Conservation (phyloP, 148 eudicot genomes). For the Rhododendron henanense region DNA sequence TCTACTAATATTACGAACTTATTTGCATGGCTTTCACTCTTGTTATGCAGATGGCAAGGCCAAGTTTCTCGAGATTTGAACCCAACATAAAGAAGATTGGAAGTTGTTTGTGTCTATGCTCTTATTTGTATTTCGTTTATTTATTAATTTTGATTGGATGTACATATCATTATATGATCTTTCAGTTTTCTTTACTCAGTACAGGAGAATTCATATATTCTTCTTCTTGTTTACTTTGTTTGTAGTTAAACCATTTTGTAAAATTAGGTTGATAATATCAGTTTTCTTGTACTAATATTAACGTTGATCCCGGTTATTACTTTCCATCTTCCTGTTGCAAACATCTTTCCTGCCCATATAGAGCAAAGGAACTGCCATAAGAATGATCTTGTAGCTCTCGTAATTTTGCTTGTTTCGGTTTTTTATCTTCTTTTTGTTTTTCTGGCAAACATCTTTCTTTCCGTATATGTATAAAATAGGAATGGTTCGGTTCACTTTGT, state of each 20-base stretch:
- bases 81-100: constrained; percentile 28
- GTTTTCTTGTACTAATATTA: constrained; percentile 4
- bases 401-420: neutral
- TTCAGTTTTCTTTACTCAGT: neutral
- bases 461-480: neutral
- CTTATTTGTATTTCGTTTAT: constrained; percentile 22
- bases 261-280: constrained; percentile 3
- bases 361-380: neutral
- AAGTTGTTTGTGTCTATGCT: constrained; percentile 18
- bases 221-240: neutral
- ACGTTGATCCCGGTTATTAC: neutral
- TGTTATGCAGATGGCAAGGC: constrained; percentile 88
- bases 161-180: constrained; percentile 32
- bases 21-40: neutral
- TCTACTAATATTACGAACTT: neutral
- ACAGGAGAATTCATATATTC: neutral
- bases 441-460: neutral
- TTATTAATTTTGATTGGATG: constrained; percentile 39
- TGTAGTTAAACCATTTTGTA: constrained; percentile 3
- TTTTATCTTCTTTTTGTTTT: neutral
- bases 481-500: neutral
- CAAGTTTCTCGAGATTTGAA: constrained; percentile 74
- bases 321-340: neutral
- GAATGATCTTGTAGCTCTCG: neutral
- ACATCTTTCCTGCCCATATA: neutral